Percentiles rank a stretch among this genome's conserved stretches.
phyloP scores from a whole-genome alignment of 495 filamentous ascomycete genomes.

The Xylaria telfairii region DNA sequence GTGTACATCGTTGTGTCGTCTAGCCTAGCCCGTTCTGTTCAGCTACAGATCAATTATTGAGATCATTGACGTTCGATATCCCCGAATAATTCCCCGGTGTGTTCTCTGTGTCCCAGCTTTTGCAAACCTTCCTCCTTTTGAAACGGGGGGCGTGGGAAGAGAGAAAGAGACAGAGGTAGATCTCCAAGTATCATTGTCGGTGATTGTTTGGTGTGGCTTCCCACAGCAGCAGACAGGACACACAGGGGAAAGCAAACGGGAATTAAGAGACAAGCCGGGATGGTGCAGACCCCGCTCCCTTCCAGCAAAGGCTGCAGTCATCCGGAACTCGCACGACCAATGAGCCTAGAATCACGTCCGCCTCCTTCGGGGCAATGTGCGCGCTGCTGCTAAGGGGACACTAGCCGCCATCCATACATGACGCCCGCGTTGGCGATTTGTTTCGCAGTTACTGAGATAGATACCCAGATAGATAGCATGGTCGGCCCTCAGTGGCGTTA shows the following conservation, averaged over 20 bases:
- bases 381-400: not conserved
- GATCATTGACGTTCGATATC: not conserved
- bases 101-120: not conserved
- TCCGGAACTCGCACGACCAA: conserved; percentile 25
- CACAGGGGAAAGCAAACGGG: conserved; percentile 31
- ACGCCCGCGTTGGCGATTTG: conserved; percentile 2
- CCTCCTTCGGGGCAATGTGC: not conserved
- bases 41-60: not conserved
- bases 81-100: conserved; percentile 14
- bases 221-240: conserved; percentile 17
- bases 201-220: not conserved
- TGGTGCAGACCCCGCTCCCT: conserved; percentile 40
- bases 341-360: conserved; percentile 7
- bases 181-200: not conserved
- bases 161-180: not conserved
- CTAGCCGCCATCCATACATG: conserved; percentile 16
- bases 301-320: conserved; percentile 34
- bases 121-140: not conserved
- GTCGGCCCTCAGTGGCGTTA: not conserved
- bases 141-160: conserved; percentile 3
- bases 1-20: not conserved
- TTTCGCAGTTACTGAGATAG: not conserved
- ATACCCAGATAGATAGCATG: not conserved
- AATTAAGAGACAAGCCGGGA: conserved; percentile 32
- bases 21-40: not conserved